Conservation (phyloP, 1,139 yeast genomes). For the Scheffersomyces lignicola region DNA sequence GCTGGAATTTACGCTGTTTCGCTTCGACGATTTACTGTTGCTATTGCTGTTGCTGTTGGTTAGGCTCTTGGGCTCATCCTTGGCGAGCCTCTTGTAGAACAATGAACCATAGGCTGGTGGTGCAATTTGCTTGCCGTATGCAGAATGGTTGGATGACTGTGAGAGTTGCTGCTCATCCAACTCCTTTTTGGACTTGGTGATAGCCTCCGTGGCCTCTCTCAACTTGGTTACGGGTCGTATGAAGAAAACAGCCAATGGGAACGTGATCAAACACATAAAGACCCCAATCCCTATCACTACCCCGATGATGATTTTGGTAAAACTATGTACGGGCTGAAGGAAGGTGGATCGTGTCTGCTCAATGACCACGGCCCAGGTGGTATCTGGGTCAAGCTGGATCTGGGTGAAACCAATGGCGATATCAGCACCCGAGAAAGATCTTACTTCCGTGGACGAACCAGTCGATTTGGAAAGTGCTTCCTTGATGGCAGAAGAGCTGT, state of each 20-base stretch:
- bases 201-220: constrained; percentile 79
- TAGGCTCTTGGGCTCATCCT: background rate
- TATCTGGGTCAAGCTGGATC: constrained; percentile 46
- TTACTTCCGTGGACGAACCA: constrained; percentile 54
- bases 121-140: background rate
- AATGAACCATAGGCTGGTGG: constrained; percentile 3
- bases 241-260: constrained; percentile 82
- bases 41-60: constrained; percentile 4
- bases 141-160: background rate
- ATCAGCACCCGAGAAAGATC: constrained; percentile 36
- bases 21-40: constrained; percentile 11
- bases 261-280: constrained; percentile 69
- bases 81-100: background rate
- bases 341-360: constrained; percentile 64
- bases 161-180: constrained; percentile 3
- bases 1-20: constrained; percentile 33
- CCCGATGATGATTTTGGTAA: constrained; percentile 73
- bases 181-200: constrained; percentile 36
- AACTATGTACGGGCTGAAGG: constrained; percentile 59
- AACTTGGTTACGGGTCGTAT: constrained; percentile 80
- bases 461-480: constrained; percentile 32
- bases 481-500: constrained; percentile 35
- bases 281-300: constrained; percentile 79
- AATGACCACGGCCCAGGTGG: constrained; percentile 77
- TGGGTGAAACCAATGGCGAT: constrained; percentile 76